A percentile compares a stretch with the other conserved stretches of the same genome.
Evolutionary conservation across 345 rosid genomes (phyloP).

Genomic region (Psidium guajava): DNA sequence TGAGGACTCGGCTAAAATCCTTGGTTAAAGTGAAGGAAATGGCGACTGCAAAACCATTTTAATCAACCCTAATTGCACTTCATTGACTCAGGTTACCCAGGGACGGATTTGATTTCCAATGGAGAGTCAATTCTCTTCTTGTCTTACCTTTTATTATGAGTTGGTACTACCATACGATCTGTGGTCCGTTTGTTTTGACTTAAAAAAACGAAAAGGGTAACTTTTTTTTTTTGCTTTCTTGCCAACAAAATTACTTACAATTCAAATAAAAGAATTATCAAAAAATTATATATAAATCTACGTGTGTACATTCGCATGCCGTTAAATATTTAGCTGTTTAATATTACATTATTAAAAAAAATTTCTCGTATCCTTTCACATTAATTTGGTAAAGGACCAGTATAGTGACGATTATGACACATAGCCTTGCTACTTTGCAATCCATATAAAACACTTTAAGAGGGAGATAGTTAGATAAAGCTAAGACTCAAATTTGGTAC

Average conservation of each 20-base stretch:
- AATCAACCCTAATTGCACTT: neutral
- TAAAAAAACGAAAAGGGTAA: too few species aligned
- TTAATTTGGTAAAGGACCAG: neutral
- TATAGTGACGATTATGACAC: neutral
- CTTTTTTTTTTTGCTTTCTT: neutral
- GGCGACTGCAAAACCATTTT: neutral
- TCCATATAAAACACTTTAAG: neutral
- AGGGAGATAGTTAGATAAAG: neutral
- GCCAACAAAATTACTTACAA: neutral
- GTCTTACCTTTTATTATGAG: neutral
- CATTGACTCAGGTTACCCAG: neutral
- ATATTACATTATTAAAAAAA: neutral
- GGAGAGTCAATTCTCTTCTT: neutral
- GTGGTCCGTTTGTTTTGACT: too few species aligned
- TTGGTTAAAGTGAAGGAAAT: neutral
- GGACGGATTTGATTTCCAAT: neutral
- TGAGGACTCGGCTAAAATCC: neutral
- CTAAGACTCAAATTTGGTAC: neutral
- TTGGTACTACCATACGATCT: neutral
- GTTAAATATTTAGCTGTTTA: neutral
- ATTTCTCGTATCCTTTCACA: neutral
- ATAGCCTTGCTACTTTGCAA: neutral
- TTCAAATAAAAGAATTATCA: too few species aligned
- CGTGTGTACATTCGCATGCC: neutral
- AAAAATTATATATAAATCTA: too few species aligned